Percentiles rank a stretch among this genome's conserved stretches.
Evolutionary conservation across 106 monocot species (phyloP).

Genomic region (Gastrodia elata): DNA sequence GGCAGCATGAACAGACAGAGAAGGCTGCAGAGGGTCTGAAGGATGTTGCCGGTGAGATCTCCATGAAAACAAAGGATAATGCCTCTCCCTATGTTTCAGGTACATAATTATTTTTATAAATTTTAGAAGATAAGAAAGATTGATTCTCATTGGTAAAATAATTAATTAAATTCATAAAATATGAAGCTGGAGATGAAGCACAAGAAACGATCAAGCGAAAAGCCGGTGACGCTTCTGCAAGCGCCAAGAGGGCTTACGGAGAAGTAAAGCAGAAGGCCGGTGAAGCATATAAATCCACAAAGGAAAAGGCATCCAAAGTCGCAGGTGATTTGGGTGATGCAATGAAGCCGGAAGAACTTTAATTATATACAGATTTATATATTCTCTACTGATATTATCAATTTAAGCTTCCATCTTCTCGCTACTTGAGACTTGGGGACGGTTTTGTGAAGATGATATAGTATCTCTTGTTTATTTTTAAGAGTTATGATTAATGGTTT

Average conservation of each 20-base stretch:
- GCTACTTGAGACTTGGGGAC: neutral
- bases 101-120: too few relatives aligned
- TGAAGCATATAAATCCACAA: slow-evolving; percentile 16
- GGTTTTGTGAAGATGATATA: neutral
- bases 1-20: neutral
- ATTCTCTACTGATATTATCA: neutral
- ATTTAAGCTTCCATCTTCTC: neutral
- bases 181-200: neutral
- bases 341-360: slow-evolving; percentile 9
- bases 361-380: neutral
- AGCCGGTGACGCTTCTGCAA: neutral
- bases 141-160: too few relatives aligned
- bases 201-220: neutral
- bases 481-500: neutral
- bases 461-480: neutral
- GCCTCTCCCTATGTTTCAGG: too few relatives aligned
- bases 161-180: too few relatives aligned
- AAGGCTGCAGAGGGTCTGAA: neutral
- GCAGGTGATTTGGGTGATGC: slow-evolving; percentile 10
- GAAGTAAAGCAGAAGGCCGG: slow-evolving; percentile 6
- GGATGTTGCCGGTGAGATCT: neutral
- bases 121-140: too few relatives aligned
- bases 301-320: slow-evolving; percentile 18
- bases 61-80: too few relatives aligned
- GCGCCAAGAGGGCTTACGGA: slow-evolving; percentile 5